A percentile compares a stretch with the other conserved stretches of the same genome.
phyloP scores from a whole-genome alignment of 2,329 filamentous ascomycete genomes.

The Ceratocystis variospora region DNA sequence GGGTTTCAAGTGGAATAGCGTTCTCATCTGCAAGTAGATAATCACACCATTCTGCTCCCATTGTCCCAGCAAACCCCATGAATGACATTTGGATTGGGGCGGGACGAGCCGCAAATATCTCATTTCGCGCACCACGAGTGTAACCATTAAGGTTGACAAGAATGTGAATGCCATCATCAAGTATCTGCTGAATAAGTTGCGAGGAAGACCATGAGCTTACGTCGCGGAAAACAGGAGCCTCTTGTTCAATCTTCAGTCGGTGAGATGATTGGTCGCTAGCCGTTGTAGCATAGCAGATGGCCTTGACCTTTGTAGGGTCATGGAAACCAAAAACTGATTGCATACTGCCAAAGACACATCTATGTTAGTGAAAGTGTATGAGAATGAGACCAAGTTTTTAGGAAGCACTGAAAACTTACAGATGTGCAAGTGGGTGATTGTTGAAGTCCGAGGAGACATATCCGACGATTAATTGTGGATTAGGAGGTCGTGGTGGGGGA shows the following conservation, averaged over 20 bases:
- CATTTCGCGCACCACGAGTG: constrained; percentile 89
- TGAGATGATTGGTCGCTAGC: constrained; percentile 79
- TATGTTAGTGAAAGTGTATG: not conserved
- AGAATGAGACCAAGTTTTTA: not conserved
- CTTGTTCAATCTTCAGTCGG: constrained; percentile 80
- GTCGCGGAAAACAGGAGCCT: constrained; percentile 83
- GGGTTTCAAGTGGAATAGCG: constrained; percentile 67
- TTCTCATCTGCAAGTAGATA: constrained; percentile 85
- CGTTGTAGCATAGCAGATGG: constrained; percentile 93
- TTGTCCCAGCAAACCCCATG: constrained; percentile 94
- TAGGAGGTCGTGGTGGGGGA: constrained; percentile 69
- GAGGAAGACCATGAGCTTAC: constrained; percentile 78
- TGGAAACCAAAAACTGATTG: constrained; percentile 96
- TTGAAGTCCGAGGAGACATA: constrained; percentile 99
- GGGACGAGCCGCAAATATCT: constrained; percentile 88
- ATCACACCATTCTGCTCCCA: constrained; percentile 97
- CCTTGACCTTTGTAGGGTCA: constrained; percentile 55
- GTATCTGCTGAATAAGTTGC: constrained; percentile 70
- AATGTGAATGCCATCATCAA: constrained; percentile 80
- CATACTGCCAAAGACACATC: constrained; percentile 43
- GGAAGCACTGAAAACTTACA: constrained; percentile 35
- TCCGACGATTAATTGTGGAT: constrained; percentile 74
- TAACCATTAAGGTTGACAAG: constrained; percentile 97
- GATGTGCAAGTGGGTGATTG: constrained; percentile 87
- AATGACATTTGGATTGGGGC: constrained; percentile 98